phyloP scores from a whole-genome alignment of 2,329 filamentous ascomycete species.

The Aspergillus quadricinctus region DNA sequence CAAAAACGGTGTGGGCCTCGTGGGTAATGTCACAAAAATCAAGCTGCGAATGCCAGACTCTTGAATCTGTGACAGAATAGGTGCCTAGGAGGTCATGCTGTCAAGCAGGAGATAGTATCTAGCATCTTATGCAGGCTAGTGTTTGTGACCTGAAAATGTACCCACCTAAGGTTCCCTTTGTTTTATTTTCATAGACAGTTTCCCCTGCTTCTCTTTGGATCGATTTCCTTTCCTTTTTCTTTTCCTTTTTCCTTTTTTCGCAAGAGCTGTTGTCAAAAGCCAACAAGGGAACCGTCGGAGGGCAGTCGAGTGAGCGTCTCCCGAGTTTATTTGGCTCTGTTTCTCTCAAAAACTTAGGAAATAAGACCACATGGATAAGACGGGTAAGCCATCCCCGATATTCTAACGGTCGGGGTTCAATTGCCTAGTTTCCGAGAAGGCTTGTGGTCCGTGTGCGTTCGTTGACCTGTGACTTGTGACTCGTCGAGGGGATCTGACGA shows the following conservation, averaged over 20 bases:
- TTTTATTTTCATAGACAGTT: neutral
- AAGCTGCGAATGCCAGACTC: neutral
- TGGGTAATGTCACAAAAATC: neutral
- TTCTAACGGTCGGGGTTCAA: conserved; percentile 9
- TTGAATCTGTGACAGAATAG: neutral
- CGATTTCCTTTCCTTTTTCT: neutral
- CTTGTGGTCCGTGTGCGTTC: conserved; percentile 4
- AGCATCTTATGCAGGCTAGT: neutral
- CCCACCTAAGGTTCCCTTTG: neutral
- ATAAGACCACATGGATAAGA: neutral
- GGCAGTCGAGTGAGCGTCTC: conserved; percentile 5
- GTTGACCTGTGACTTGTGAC: neutral
- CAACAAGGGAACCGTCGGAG: conserved; percentile 2
- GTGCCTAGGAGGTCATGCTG: too few relatives aligned
- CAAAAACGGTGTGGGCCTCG: conserved; percentile 5
- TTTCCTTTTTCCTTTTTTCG: neutral
- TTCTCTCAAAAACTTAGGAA: neutral
- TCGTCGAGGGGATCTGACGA: neutral
- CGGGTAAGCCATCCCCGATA: conserved; percentile 2
- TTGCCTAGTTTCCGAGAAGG: conserved; percentile 8
- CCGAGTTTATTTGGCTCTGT: conserved; percentile 7
- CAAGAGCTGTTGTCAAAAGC: neutral
- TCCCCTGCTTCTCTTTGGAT: conserved; percentile 2
- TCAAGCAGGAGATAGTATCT: neutral
- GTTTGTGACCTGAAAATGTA: neutral